Evolutionary conservation across 2,329 filamentous ascomycete genomes (phyloP).

Genomic region (Pyrenophora seminiperda): DNA sequence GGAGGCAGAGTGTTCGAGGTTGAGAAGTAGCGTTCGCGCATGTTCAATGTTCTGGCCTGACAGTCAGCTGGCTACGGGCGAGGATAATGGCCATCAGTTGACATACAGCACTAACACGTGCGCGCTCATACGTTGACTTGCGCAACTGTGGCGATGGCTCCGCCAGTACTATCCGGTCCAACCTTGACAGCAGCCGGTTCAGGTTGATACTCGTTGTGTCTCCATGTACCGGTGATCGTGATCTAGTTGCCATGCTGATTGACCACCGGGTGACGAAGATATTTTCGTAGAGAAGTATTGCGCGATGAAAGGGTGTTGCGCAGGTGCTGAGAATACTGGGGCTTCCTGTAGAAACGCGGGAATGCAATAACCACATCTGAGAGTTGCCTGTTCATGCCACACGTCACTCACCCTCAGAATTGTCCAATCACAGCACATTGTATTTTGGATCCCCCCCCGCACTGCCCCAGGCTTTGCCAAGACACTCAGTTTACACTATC

Average conservation of each 20-base stretch:
- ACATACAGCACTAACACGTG: slow-evolving; percentile 60
- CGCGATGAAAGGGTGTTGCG: background rate
- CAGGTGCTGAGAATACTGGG: background rate
- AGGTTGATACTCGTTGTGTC: slow-evolving; percentile 56
- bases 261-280: background rate
- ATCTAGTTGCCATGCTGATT: slow-evolving; percentile 26
- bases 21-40: slow-evolving; percentile 70
- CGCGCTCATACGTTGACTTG: slow-evolving; percentile 69
- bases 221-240: slow-evolving; percentile 31
- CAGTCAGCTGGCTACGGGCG: slow-evolving; percentile 4
- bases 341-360: too few species aligned
- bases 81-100: too few species aligned
- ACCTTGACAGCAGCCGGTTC: slow-evolving; percentile 66
- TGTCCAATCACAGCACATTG: slow-evolving; percentile 16
- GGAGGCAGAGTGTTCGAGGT: slow-evolving; percentile 70
- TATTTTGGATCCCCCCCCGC: slow-evolving; percentile 12
- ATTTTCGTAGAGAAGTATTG: background rate
- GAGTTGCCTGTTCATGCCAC: slow-evolving; percentile 5
- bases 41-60: slow-evolving; percentile 69
- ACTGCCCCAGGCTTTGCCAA: slow-evolving; percentile 15
- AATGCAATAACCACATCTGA: background rate
- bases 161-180: slow-evolving; percentile 69
- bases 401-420: slow-evolving; percentile 22
- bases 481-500: background rate
- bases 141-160: slow-evolving; percentile 64